Evolutionary conservation across 176 grass and related monocot genomes (phyloP), one percentile per base, ranked within the genome.

Genomic region (Pontederia crassipes): DNA sequence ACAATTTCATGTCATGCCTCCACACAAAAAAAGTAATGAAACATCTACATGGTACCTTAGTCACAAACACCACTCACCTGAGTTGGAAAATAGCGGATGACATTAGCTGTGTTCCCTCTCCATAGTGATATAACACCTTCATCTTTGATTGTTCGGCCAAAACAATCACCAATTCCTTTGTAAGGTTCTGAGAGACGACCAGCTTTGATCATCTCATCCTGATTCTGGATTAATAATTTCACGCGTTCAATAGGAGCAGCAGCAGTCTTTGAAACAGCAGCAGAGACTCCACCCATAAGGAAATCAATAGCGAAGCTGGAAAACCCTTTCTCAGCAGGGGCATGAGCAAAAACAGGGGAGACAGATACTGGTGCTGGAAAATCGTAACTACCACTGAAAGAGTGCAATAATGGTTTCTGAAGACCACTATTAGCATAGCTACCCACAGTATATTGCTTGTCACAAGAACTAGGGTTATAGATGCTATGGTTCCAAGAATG

Each of bases 61-160:
- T 1, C 6, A 7, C 32, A 40, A 56, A 56, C 54, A 2, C 17
- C 11, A 65, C 4, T 65, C 16, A 68, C 66, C 66, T 68, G 66
- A 68, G 52, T 68, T 4, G 66, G 66, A 46, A 68, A 68, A 18
- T 68, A 68, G 46, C 66, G 52, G 52, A 68, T 57, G 15, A 56
- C 66, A 68, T 68, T 68, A 45, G 66, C 66, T 12, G 66, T 55
- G 20, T 68, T 68, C 26, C 66, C 66, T 68, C 66, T 68, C 66
- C 66, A 68, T 5, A 68, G 17, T 55, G 66, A 46, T 15, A 47
- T 6, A 68, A 16, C 2, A 24, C 66, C 52, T 68, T 68, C 66
- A 40, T 68, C 66, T 55, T 55, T 56, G 2, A 68, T 68, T 55
- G 66, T 68, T 46, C 66, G 9, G 28, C 24, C 10, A 55, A 68